phyloP scores from a whole-genome alignment of 2,329 filamentous ascomycete genomes.

The Lachnellula hyalina region DNA sequence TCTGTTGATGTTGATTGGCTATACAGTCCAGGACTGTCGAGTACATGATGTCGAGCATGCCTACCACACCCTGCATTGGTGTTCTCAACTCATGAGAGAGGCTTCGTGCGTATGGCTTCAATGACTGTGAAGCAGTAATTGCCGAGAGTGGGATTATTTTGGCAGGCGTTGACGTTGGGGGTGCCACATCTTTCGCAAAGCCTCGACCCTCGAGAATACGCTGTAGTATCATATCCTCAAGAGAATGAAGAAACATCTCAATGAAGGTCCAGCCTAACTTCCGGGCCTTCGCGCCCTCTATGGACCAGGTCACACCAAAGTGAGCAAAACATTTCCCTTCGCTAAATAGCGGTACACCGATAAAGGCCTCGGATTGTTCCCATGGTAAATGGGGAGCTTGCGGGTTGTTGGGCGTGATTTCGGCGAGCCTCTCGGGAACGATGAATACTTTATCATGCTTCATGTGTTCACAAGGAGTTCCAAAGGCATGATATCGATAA shows the following conservation, averaged over 20 bases:
- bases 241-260: slow-evolving; percentile 61
- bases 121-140: slow-evolving; percentile 54
- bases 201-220: slow-evolving; percentile 49
- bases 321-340: slow-evolving; percentile 63
- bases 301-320: slow-evolving; percentile 68
- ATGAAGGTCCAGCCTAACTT: slow-evolving; percentile 60
- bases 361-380: slow-evolving; percentile 59
- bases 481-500: slow-evolving; percentile 60
- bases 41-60: slow-evolving; percentile 73
- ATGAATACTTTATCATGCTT: slow-evolving; percentile 66
- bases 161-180: slow-evolving; percentile 26
- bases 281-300: slow-evolving; percentile 50
- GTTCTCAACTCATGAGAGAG: slow-evolving; percentile 67
- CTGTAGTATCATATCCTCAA: slow-evolving; percentile 61
- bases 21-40: slow-evolving; percentile 64
- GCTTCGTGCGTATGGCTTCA: slow-evolving; percentile 68
- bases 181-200: slow-evolving; percentile 34
- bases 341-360: slow-evolving; percentile 60
- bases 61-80: slow-evolving; percentile 71
- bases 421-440: slow-evolving; percentile 55
- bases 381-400: slow-evolving; percentile 45
- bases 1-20: slow-evolving; percentile 45
- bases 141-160: slow-evolving; percentile 49
- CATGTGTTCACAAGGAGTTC: slow-evolving; percentile 61
- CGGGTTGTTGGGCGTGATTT: slow-evolving; percentile 55